Evolutionary conservation across 1,284 basidiomycete genomes (phyloP), one percentile per base, ranked within the genome.

Genomic region (Pseudomicrostroma phylloplanum): DNA sequence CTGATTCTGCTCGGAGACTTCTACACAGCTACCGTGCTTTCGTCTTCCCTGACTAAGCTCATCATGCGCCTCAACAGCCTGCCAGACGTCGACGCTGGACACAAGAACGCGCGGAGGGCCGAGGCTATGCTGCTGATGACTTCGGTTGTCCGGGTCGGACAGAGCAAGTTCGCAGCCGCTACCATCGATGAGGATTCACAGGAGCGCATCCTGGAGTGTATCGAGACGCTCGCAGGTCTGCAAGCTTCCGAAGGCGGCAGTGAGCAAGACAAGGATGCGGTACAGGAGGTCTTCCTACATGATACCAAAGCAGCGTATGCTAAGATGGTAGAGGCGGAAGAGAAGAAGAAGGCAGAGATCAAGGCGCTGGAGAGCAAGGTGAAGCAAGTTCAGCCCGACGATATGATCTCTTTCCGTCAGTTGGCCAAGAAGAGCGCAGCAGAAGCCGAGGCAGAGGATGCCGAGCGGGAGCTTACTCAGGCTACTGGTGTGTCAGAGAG

Each of bases 111-210:
- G 46, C 57, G 97, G 11, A 86, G 89, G 30, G 94, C 94, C 19
- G 94, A 98, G 84, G 88, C 92, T 1, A 97, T 98, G 90, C 84
- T 98, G 63, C 92, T 98, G 78, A 97, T 99, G 94, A 89, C 92
- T 1, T 96, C 91, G 17, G 85, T 96, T 75, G 90, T 98, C 73
- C 91, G 94, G 56, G 91, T 97, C 56, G 96, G 96, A 48, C 94
- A 97, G 82, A 93, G 91, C 64, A 93, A 94, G 79, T 96, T 96
- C 72, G 90, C 89, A 48, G 87, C 89, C 0, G 88, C 89, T 1
- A 89, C 90, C 15, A 98, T 98, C 70, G 96, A 99, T 82, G 96
- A 98, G 80, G 96, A 99, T 80, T 94, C 92, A 25, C 89, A 87
- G 71, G 96, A 98, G 81, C 88, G 96, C 21, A 93, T 99, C 80